Evolutionary conservation across 1,284 basidiomycete genomes (phyloP), one percentile per base, ranked within the genome.

Genomic region (Apiotrichum porosum): DNA sequence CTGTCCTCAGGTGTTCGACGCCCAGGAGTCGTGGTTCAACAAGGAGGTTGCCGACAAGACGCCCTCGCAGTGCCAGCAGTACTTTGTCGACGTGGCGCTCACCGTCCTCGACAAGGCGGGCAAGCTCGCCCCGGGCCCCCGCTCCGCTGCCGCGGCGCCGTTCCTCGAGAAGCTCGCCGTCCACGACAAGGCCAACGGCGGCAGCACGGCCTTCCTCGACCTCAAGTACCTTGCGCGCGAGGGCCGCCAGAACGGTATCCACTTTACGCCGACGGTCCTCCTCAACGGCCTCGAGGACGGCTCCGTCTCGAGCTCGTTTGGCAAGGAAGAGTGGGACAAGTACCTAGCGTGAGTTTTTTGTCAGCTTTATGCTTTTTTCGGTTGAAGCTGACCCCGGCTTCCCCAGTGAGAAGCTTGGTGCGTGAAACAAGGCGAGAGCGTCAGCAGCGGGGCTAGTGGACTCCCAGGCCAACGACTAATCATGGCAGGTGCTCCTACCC

Each of bases 221-320:
- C 31, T 28, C 39, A 48, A 52, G 43, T 57, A 51, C 35, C 46
- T 57, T 10, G 24, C 91, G 76, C 94, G 94, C 74, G 84, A 86
- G 66, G 83, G 88, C 6, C 79, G 92, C 54, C 92, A 95, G 77
- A 95, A 95, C 58, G 79, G 87, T 6, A 83, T 95, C 44, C 92
- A 95, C 61, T 88, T 94, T 42, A 93, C 90, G 26, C 91, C 92
- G 2, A 90, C 90, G 9, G 85, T 81, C 0, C 74, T 91, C 3
- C 88, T 85, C 81, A 85, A 92, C 64, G 93, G 93, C 8, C 75
- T 97, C 28, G 71, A 91, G 49, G 86, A 83, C 18, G 79, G 77
- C 39, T 83, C 86, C 51, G 79, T 95, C 37, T 88, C 85, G 4
- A 90, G 86, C 58, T 81, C 83, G 10, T 97, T 88, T 84, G 83